Percentiles rank a stretch among this genome's conserved stretches.
phyloP scores from a whole-genome alignment of 2,329 filamentous ascomycete species.

The Penicillium freii region DNA sequence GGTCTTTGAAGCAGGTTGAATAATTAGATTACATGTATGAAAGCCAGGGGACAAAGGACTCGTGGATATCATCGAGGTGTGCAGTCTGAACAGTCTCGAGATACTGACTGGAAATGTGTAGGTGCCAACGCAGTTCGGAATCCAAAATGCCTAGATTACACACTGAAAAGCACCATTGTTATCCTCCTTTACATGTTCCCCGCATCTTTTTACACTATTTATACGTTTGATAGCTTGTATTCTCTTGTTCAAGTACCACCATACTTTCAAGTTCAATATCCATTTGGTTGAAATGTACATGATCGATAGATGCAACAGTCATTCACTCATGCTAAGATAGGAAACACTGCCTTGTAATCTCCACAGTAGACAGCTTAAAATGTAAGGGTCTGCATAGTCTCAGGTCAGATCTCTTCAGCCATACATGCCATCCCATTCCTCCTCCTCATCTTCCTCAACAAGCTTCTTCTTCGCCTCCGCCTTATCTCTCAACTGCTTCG shows the following conservation, averaged over 20 bases:
- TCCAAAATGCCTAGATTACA: not conserved
- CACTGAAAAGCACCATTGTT: not conserved
- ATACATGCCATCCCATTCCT: conserved; percentile 52
- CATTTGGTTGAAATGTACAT: not conserved
- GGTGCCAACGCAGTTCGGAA: not conserved
- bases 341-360: not conserved
- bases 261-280: not conserved
- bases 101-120: not conserved
- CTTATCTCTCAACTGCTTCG: conserved; percentile 55
- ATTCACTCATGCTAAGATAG: conserved; percentile 4
- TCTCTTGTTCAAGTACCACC: not conserved
- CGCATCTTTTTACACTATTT: not conserved
- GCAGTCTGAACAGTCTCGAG: not conserved
- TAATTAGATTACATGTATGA: not conserved
- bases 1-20: not conserved
- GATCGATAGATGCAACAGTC: not conserved
- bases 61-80: not conserved
- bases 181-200: not conserved
- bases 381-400: conserved; percentile 4
- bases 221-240: not conserved
- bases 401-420: conserved; percentile 24
- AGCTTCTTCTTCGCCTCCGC: conserved; percentile 49
- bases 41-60: not conserved
- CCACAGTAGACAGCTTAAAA: not conserved
- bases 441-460: conserved; percentile 44